Base-by-base conservation (phyloP, 2,329 filamentous ascomycete species). In the Colletotrichum liaoningense region DNA sequence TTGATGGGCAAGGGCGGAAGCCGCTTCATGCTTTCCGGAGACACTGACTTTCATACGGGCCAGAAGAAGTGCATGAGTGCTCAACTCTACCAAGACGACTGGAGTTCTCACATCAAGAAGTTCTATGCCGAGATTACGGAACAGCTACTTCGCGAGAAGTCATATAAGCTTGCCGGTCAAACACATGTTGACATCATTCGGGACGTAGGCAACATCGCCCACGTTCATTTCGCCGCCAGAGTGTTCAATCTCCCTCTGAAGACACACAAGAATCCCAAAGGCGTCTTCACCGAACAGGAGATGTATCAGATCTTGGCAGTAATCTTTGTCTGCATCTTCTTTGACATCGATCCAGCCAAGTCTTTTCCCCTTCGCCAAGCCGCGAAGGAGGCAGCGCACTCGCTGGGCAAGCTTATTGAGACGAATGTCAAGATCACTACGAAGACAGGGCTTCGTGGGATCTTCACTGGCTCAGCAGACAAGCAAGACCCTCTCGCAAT, bases 211-310 rank as follows among this genome's bases (percentile, higher is more conserved):
- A 94, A 94, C 78, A 82, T 93, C 30, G 88, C 87, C 0, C 92
- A 92, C 6, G 89, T 91, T 4, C 86, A 90, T 76, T 94, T 93
- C 54, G 90, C 89, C 0, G 85, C 92, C 2, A 87, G 88, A 5
- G 85, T 87, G 26, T 93, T 94, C 79, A 89, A 90, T 62, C 83
- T 94, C 4, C 92, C 93, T 0, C 84, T 95, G 52, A 93, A 94
- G 83, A 91, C 89, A 0, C 79, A 81, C 3, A 84, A 89, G 12
- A 88, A 90, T 63, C 89, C 90, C 3, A 88, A 86, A 76, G 93
- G 92, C 2, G 81, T 89, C 30, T 88, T 88, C 75, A 85, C 84
- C 0, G 86, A 88, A 77, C 85, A 89, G 38, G 88, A 91, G 79
- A 79, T 91, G 75, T 90, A 91, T 79, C 88, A 89, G 80, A 88